Base-by-base conservation (phyloP, 2,329 filamentous ascomycete species). In the Raffaelea ambrosiae region DNA sequence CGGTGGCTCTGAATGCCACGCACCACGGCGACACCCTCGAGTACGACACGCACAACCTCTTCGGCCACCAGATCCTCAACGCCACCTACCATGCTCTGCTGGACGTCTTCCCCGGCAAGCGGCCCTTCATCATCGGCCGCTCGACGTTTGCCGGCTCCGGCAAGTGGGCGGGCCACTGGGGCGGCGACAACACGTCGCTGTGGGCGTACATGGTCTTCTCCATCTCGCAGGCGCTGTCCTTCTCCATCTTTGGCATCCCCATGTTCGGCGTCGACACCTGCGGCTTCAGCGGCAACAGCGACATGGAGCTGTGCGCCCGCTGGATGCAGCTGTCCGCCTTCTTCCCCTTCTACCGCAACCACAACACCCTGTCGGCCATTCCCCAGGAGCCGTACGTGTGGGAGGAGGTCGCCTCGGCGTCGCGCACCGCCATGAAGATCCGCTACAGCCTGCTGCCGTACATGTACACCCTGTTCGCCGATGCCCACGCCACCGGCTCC, bases 371-470 rank as follows among this genome's bases (percentile, higher is more conserved):
- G 43, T 58, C 54, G 41, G 43, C 55, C 14, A 66, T 63, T 29
- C 62, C 63, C 3, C 86, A 89, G 58, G 86, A 89, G 59, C 84
- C 86, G 36, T 91, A 89, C 63, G 74, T 70, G 41, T 89, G 83
- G 81, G 66, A 70, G 0, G 64, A 69, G 1, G 83, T 86, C 5
- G 70, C 83, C 0, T 66, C 73, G 9, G 81, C 83, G 0, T 84
- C 84, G 0, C 75, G 74, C 48, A 82, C 78, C 50, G 83, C 81
- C 18, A 88, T 90, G 56, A 74, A 75, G 26, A 80, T 81, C 43
- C 76, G 86, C n/a, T 90, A 90, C 66, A 73, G 77, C 29, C 70
- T 90, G n/a, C 70, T 91, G n/a, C 86, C 89, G 58, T 90, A 90
- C 66, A 72, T 87, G 51, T 90, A 91, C 69, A 89, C 86, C 1